Conservation (phyloP, 495 filamentous ascomycete species). For the Daldinia loculata region DNA sequence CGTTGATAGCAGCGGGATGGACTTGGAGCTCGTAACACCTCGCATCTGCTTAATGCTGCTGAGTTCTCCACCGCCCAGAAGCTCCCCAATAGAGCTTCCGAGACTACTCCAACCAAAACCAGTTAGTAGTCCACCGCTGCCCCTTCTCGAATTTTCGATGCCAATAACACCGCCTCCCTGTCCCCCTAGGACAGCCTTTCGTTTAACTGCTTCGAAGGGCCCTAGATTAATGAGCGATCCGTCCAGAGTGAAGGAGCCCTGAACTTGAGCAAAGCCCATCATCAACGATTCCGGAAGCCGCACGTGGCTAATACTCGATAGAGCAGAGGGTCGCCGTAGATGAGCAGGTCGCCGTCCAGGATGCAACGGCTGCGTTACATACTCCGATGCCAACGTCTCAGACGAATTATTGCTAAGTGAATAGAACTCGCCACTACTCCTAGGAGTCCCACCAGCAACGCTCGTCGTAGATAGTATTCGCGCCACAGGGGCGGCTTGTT, state of each 20-base stretch:
- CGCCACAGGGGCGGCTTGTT: conserved; percentile 67
- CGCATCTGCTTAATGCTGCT: conserved; percentile 96
- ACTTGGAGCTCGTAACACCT: conserved; percentile 77
- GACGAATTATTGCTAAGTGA: conserved; percentile 91
- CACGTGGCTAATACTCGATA: conserved; percentile 56
- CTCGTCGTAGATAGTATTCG: conserved; percentile 79
- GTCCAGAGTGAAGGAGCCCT: conserved; percentile 89
- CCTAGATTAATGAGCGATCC: conserved; percentile 88
- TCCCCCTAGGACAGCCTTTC: conserved; percentile 88
- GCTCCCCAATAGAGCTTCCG: conserved; percentile 85
- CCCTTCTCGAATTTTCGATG: conserved; percentile 76
- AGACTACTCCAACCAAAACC: conserved; percentile 89
- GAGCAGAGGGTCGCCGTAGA: conserved; percentile 68
- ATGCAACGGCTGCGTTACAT: conserved; percentile 67
- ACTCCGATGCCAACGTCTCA: conserved; percentile 93
- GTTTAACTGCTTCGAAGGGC: conserved; percentile 93
- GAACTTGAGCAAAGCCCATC: conserved; percentile 98
- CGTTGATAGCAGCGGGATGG: conserved; percentile 88
- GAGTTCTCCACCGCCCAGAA: conserved; percentile 84
- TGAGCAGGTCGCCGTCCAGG: conserved; percentile 61
- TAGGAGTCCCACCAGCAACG: conserved; percentile 69
- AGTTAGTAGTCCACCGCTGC: conserved; percentile 83
- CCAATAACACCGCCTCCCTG: conserved; percentile 86
- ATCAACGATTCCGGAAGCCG: conserved; percentile 78
- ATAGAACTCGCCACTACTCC: conserved; percentile 95